A percentile compares a stretch with the other conserved stretches of the same genome.
Evolutionary conservation across 306 rosid genomes (phyloP).

Genomic region (Cyamopsis tetragonoloba): DNA sequence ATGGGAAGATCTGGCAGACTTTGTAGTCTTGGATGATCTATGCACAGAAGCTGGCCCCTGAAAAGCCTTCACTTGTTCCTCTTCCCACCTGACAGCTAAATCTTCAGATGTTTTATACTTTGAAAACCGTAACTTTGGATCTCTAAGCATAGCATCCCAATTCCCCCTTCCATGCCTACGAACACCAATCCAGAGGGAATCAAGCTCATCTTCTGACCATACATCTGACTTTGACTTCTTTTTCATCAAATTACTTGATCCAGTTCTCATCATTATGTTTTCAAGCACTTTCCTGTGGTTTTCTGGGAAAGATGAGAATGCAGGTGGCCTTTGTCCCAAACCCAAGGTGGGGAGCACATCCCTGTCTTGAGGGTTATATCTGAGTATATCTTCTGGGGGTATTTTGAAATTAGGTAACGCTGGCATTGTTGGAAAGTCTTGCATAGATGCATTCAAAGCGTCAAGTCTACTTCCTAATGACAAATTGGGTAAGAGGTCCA

Average conservation of each 20-base stretch:
- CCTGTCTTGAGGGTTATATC: slow-evolving; percentile 72
- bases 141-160: slow-evolving; percentile 90
- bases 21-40: slow-evolving; percentile 56
- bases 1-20: slow-evolving; percentile 53
- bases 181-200: slow-evolving; percentile 95
- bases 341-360: slow-evolving; percentile 67
- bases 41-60: slow-evolving; percentile 61
- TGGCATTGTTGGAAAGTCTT: slow-evolving; percentile 68
- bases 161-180: slow-evolving; percentile 97
- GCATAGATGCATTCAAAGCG: slow-evolving; percentile 56
- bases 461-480: slow-evolving; percentile 71
- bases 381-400: slow-evolving; percentile 67
- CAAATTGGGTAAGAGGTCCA: slow-evolving; percentile 72
- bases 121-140: slow-evolving; percentile 78
- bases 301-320: slow-evolving; percentile 77
- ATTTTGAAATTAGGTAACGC: slow-evolving; percentile 70
- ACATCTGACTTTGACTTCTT: slow-evolving; percentile 69
- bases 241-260: slow-evolving; percentile 47
- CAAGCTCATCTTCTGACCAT: slow-evolving; percentile 99
- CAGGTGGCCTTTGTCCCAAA: slow-evolving; percentile 64
- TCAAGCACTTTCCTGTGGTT: slow-evolving; percentile 97
- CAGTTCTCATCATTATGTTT: slow-evolving; percentile 96
- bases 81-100: slow-evolving; percentile 87
- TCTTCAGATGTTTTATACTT: slow-evolving; percentile 71
- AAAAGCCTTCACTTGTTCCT: slow-evolving; percentile 81